Percentiles rank a stretch among this genome's conserved stretches.
These are phyloP conservation scores for Lathyrus sativus DNA, from an alignment of 306 rosid genomes.

Conservation along the genomic window DNA sequence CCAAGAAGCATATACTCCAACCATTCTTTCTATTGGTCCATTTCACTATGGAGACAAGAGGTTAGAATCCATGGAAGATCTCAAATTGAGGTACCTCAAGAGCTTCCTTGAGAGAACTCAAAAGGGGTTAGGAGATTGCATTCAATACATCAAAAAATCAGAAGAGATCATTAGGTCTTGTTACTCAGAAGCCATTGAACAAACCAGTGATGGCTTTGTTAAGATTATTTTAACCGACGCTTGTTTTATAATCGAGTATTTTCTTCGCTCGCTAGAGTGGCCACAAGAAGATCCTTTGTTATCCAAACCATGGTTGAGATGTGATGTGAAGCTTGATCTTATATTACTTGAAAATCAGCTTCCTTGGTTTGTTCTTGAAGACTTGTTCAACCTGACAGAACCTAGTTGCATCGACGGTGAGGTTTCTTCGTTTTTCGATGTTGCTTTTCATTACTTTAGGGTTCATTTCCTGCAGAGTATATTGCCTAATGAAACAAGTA, in stretches of 20 bases:
- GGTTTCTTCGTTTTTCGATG: conserved; percentile 24
- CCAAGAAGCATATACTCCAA: conserved; percentile 43
- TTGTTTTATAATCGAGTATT: conserved; percentile 40
- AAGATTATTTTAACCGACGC: conserved; percentile 34
- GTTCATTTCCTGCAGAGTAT: background rate
- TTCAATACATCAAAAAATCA: background rate
- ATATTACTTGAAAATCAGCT: conserved; percentile 59
- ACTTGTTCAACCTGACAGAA: conserved; percentile 7
- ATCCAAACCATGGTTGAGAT: conserved; percentile 40
- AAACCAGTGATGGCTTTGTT: conserved; percentile 19
- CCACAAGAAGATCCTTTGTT: conserved; percentile 36
- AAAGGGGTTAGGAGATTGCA: background rate
- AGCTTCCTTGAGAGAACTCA: conserved; percentile 29
- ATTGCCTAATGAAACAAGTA: background rate
- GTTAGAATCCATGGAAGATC: conserved; percentile 42
- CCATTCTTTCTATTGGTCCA: conserved; percentile 46
- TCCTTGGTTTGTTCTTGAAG: conserved; percentile 50
- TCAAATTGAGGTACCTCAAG: conserved; percentile 40
- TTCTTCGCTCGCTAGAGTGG: conserved; percentile 24
- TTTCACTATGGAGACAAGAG: conserved; percentile 39
- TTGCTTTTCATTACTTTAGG: conserved; percentile 34
- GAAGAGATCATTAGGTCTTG: conserved; percentile 25
- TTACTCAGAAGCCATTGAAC: conserved; percentile 36
- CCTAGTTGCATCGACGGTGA: background rate
- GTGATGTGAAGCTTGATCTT: conserved; percentile 43